Evolutionary conservation across 1,284 basidiomycete genomes (phyloP).

Genomic region (Microbotryomycetes sp.): DNA sequence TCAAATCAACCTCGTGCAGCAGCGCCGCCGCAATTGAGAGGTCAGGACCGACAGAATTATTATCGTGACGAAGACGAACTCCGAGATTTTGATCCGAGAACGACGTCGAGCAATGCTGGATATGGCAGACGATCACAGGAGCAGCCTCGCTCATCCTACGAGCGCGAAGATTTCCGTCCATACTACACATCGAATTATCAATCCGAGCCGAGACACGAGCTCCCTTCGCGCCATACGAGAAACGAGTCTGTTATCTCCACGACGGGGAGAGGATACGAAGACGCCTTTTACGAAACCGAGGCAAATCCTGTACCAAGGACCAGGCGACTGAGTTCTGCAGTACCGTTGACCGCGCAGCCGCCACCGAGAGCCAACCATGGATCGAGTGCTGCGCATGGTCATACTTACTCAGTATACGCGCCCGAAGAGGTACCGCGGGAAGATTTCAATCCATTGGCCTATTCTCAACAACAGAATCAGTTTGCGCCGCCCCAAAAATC

Average conservation of each 20-base stretch:
- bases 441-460: constrained; percentile 16
- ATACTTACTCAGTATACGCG: neutral
- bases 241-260: neutral
- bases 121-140: neutral
- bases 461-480: neutral
- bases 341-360: neutral
- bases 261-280: neutral
- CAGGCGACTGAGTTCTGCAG: neutral
- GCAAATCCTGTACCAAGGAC: neutral
- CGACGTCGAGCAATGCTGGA: neutral
- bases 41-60: neutral
- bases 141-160: neutral
- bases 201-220: neutral
- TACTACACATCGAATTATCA: neutral
- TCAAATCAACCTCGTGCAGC: neutral
- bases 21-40: neutral
- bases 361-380: too few species aligned
- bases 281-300: neutral
- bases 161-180: neutral
- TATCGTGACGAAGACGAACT: neutral
- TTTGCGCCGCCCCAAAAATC: neutral
- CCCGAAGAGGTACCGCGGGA: constrained; percentile 8
- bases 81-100: constrained; percentile 1
- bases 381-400: too few species aligned
- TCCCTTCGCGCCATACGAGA: neutral